phyloP scores from a whole-genome alignment of 2,329 filamentous ascomycete species.

The Mollisiaceae sp. region DNA sequence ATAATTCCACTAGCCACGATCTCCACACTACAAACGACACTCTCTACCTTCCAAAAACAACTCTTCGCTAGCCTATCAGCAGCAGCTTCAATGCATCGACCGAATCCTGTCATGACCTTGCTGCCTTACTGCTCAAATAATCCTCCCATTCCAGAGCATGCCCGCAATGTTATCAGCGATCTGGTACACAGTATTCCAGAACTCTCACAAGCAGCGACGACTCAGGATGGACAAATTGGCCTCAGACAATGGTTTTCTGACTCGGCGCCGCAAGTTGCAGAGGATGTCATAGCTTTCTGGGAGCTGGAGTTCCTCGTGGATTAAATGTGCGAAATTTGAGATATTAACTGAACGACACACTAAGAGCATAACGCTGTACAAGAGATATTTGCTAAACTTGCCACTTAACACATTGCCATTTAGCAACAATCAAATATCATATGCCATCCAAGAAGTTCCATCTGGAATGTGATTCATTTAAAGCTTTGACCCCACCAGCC shows the following conservation, averaged over 20 bases:
- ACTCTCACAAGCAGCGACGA: slow-evolving; percentile 37
- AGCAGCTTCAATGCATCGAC: neutral
- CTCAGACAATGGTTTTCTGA: slow-evolving; percentile 37
- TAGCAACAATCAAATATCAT: neutral
- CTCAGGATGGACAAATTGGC: slow-evolving; percentile 30
- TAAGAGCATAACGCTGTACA: neutral
- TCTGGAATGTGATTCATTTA: slow-evolving; percentile 1
- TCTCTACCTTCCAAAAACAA: slow-evolving; percentile 38
- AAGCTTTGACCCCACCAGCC: slow-evolving; percentile 23
- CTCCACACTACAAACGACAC: slow-evolving; percentile 31
- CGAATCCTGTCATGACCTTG: slow-evolving; percentile 30
- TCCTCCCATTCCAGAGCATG: slow-evolving; percentile 40
- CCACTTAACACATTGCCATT: neutral
- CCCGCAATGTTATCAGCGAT: slow-evolving; percentile 42
- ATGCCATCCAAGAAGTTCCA: neutral
- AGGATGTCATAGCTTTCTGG: slow-evolving; percentile 43
- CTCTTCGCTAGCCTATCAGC: slow-evolving; percentile 24
- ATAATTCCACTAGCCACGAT: slow-evolving; percentile 38
- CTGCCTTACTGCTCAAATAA: slow-evolving; percentile 40
- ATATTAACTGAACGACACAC: neutral
- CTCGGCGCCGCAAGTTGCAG: slow-evolving; percentile 22
- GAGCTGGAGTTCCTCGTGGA: slow-evolving; percentile 36
- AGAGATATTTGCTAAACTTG: neutral
- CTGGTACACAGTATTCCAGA: slow-evolving; percentile 36
- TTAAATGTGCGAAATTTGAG: slow-evolving; percentile 13